Base-by-base conservation (phyloP, 148 eudicot species). In the Chenopodium berlandieri region DNA sequence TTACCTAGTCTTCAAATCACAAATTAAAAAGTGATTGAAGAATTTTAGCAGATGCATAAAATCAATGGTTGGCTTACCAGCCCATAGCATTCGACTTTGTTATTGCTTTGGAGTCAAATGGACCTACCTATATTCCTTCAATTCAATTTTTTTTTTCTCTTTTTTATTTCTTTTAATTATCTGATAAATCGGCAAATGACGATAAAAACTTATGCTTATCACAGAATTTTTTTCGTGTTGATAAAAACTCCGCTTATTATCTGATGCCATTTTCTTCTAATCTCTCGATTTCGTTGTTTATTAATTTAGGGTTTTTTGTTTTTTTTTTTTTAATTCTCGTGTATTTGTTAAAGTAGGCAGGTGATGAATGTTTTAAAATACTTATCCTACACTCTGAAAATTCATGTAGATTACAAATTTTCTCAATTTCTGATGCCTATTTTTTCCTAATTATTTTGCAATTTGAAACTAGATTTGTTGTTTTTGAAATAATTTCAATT, bases 31-130 rank as follows among this genome's bases (percentile, higher is more conserved):
- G 25, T 75, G 68, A 54, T 4, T 81, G 67, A 75, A 75, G 79
- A 52, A 68, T 66, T 81, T 22, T 67, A 81, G 31, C 79, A 67
- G 83, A 67, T 75, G 83, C 83, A 67, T 23, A 81, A 13, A 81
- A 32, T 9, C 1, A 81, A 16, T 62, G 78, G 81, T 71, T 23
- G 65, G 34, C 85, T 81, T 81, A 81, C 83, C 81, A 78, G 74
- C 85, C 73, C 85, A 83, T 82, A 5, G 81, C 72, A 77, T 68
- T 71, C 32, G 7, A 27, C 52, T 60, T 71, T 75, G 46, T 44
- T 20, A 72, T 84, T 80, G 86, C 83, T n/a, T 64, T 80, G 83
- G 83, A 16, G 86, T 77, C 83, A 84, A 84, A 84, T 84, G 83
- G 54, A 80, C 78, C 73, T 64, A 48, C 86, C 86, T 0, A 84